Conservation (phyloP, 2,329 filamentous ascomycete genomes). For the Nigrospora osmanthi region DNA sequence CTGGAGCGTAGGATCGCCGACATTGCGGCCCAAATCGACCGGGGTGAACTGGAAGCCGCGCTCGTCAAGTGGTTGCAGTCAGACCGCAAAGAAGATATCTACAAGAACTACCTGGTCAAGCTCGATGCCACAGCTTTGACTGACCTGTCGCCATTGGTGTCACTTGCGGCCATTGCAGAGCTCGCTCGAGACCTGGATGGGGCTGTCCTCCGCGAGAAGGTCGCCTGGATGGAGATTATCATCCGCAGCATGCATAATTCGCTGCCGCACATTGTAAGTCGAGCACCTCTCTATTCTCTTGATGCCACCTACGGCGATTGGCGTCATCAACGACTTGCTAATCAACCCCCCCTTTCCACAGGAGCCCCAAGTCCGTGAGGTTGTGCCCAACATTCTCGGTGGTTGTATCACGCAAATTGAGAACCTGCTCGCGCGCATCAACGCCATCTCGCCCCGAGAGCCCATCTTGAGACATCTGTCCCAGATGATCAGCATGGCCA, state of each 20-base stretch:
- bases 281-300: background rate
- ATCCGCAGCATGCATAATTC: conserved; percentile 44
- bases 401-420: conserved; percentile 45
- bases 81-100: conserved; percentile 54
- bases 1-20: conserved; percentile 45
- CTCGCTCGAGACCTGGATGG: conserved; percentile 52
- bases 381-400: conserved; percentile 49
- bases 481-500: conserved; percentile 28
- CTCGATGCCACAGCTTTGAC: conserved; percentile 45
- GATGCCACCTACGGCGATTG: too few species aligned
- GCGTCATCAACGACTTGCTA: background rate
- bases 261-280: conserved; percentile 42
- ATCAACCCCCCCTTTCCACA: conserved; percentile 12
- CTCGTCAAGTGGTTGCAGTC: conserved; percentile 62
- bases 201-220: conserved; percentile 43
- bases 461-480: conserved; percentile 39
- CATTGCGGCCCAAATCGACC: conserved; percentile 55
- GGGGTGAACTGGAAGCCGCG: conserved; percentile 53
- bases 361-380: conserved; percentile 46
- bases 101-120: conserved; percentile 45
- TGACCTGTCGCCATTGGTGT: conserved; percentile 51
- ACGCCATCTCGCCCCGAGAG: conserved; percentile 37
- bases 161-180: conserved; percentile 57
- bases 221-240: conserved; percentile 53
- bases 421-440: conserved; percentile 42